Evolutionary conservation across 257 asterid species (phyloP).

Genomic region (Solanum piurae): DNA sequence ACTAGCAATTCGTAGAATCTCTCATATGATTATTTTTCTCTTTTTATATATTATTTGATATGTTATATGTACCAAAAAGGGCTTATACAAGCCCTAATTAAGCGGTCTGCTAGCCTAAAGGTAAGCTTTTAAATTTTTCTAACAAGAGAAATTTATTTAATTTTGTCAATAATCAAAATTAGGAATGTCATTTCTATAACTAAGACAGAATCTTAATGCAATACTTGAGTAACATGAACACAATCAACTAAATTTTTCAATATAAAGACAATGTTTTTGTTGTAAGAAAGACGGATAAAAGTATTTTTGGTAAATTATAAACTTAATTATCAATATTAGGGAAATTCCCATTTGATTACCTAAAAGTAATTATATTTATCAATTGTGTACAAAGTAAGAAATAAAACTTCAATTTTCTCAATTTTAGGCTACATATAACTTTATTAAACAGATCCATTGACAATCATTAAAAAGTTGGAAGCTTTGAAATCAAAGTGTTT

Average conservation of each 20-base stretch:
- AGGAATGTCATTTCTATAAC: not conserved
- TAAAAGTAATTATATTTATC: not conserved
- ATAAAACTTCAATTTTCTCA: too few species aligned
- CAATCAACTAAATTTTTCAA: not conserved
- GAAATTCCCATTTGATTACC: not conserved
- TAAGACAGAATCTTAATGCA: not conserved
- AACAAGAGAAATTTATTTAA: not conserved
- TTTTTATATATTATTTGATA: too few species aligned
- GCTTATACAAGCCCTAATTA: not conserved
- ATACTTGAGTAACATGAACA: not conserved
- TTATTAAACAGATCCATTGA: not conserved
- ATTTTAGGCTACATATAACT: not conserved
- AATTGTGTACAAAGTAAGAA: not conserved
- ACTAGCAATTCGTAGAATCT: not conserved
- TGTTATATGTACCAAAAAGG: not conserved
- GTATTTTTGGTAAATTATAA: not conserved
- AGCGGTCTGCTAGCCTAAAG: not conserved
- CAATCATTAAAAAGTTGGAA: not conserved
- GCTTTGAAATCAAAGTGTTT: not conserved
- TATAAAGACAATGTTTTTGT: not conserved
- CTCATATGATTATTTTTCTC: not conserved
- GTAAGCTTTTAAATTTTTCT: not conserved
- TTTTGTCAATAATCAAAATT: not conserved
- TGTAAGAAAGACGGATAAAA: not conserved
- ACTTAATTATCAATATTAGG: not conserved